A percentile compares a stretch with the other conserved stretches of the same genome.
Conservation (phyloP, 2,329 filamentous ascomycete genomes). For the Diaporthe velutina region DNA sequence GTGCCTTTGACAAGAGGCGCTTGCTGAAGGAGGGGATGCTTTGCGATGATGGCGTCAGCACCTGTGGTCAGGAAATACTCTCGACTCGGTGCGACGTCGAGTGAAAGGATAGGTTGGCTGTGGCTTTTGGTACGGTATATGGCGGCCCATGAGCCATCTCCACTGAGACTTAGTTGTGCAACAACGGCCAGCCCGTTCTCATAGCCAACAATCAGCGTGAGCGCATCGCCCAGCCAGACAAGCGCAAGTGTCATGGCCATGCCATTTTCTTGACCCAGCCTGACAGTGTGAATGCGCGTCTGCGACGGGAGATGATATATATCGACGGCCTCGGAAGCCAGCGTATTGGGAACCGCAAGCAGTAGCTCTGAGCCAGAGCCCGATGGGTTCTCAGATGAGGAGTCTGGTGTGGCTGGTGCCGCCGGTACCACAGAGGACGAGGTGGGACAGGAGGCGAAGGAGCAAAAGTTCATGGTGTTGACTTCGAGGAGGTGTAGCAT, state of each 20-base stretch:
- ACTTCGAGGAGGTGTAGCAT: constrained; percentile 86
- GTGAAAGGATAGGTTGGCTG: constrained; percentile 84
- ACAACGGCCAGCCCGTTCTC: constrained; percentile 85
- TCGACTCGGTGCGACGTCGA: constrained; percentile 66
- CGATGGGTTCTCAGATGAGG: constrained; percentile 18
- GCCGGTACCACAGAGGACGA: constrained; percentile 42
- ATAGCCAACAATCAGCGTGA: constrained; percentile 82
- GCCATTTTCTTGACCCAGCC: constrained; percentile 67
- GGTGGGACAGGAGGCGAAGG: constrained; percentile 75
- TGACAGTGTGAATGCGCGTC: constrained; percentile 72
- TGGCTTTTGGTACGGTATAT: constrained; percentile 78
- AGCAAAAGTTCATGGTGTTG: constrained; percentile 96
- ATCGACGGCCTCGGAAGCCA: constrained; percentile 83
- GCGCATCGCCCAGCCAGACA: constrained; percentile 60
- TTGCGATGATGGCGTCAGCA: constrained; percentile 83
- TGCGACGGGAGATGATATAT: constrained; percentile 86
- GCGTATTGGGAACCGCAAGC: constrained; percentile 84
- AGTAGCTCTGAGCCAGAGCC: constrained; percentile 62
- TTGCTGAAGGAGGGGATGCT: constrained; percentile 73
- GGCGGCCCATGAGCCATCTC: constrained; percentile 57
- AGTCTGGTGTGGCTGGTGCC: constrained; percentile 39
- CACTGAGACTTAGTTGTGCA: constrained; percentile 62
- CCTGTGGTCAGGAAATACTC: constrained; percentile 82
- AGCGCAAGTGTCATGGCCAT: constrained; percentile 91
- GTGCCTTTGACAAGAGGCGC: constrained; percentile 26